A percentile compares a stretch with the other conserved stretches of the same genome.
These are phyloP conservation scores for Trichosporon faecale DNA, from an alignment of 1,284 basidiomycete genomes.

Conservation along the genomic window DNA sequence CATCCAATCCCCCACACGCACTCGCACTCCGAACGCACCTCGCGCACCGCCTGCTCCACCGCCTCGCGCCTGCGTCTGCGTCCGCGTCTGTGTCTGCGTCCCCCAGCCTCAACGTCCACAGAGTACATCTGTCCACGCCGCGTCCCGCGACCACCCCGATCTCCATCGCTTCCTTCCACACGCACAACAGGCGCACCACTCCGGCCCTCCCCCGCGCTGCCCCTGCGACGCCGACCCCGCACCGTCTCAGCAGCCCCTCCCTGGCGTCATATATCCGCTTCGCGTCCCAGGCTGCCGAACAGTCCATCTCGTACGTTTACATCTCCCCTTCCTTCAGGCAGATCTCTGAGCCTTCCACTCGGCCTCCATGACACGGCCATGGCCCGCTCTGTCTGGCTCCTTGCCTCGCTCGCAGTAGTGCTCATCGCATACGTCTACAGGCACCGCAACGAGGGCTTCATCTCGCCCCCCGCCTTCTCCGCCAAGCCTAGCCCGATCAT, in stretches of 20 bases:
- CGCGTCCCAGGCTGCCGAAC: neutral
- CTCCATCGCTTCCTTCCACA: neutral
- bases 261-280: neutral
- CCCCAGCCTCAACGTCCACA: neutral
- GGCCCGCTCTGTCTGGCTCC: neutral
- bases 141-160: neutral
- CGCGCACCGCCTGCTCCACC: neutral
- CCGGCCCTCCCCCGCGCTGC: neutral
- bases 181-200: neutral
- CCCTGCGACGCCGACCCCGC: neutral
- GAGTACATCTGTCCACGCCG: neutral
- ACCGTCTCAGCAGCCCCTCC: neutral
- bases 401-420: constrained; percentile 1
- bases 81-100: neutral
- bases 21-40: neutral
- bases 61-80: neutral
- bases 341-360: neutral
- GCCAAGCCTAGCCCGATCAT: constrained; percentile 10
- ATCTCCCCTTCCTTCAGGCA: neutral
- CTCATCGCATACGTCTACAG: constrained; percentile 8
- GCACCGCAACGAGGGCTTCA: neutral
- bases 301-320: neutral
- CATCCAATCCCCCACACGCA: neutral
- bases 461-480: neutral
- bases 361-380: neutral